These are phyloP conservation scores for Aspergillus steynii DNA, from an alignment of 495 filamentous ascomycete genomes.

Conservation along the genomic window DNA sequence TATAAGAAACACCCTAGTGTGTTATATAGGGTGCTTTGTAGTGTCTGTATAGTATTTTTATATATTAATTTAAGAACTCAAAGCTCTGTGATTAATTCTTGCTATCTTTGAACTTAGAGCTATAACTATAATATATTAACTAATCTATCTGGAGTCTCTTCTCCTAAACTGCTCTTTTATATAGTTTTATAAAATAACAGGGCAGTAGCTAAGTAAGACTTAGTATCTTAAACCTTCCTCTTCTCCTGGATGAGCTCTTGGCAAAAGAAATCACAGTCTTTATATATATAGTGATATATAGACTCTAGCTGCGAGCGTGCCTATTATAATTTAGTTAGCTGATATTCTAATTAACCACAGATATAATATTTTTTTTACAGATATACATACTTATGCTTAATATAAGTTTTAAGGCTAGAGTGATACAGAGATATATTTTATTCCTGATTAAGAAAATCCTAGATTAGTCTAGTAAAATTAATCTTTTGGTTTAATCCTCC, in stretches of 20 bases:
- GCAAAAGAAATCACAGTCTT: not conserved
- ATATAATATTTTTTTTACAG: slow-evolving; percentile 1
- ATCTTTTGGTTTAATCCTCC: not conserved
- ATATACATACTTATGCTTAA: not conserved
- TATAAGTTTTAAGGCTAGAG: not conserved
- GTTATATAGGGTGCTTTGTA: not conserved
- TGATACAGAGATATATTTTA: slow-evolving; percentile 1
- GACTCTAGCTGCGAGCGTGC: slow-evolving; percentile 8
- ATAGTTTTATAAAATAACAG: slow-evolving; percentile 6
- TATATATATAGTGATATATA: not conserved
- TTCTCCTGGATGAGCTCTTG: slow-evolving; percentile 1
- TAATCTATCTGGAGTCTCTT: not conserved
- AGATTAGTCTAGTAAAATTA: not conserved
- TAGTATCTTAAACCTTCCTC: slow-evolving; percentile 1
- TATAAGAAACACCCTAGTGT: not conserved
- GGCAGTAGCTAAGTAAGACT: not conserved
- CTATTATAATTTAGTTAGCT: slow-evolving; percentile 6
- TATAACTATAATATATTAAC: not conserved
- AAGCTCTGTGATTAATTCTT: slow-evolving; percentile 1
- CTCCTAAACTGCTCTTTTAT: slow-evolving; percentile 1
- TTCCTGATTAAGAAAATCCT: slow-evolving; percentile 4
- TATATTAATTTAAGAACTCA: not conserved
- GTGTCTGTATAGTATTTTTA: not conserved
- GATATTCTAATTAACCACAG: slow-evolving; percentile 1
- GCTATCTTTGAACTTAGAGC: not conserved